Percentiles rank a stretch among this genome's conserved stretches.
These are phyloP conservation scores for Clitopilus hobsonii DNA, from an alignment of 768 basidiomycete species.

Conservation along the genomic window DNA sequence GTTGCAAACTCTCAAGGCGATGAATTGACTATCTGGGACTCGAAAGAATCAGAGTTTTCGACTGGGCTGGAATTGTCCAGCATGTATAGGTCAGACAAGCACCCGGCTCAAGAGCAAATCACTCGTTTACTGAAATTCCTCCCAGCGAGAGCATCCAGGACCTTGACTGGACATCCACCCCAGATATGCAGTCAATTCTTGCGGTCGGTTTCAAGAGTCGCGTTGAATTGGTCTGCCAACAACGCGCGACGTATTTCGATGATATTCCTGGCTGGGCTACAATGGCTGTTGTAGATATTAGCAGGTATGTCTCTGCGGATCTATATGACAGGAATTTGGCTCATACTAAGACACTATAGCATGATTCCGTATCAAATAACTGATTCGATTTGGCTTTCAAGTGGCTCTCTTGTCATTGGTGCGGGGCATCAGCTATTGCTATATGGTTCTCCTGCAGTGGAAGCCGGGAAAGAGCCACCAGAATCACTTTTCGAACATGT, in stretches of 20 bases:
- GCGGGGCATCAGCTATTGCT: slow-evolving; percentile 82
- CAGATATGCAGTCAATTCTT: slow-evolving; percentile 84
- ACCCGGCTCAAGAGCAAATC: too few relatives aligned
- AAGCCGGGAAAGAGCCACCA: slow-evolving; percentile 7
- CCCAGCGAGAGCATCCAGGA: slow-evolving; percentile 64
- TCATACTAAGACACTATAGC: slow-evolving; percentile 33
- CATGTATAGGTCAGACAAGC: slow-evolving; percentile 46
- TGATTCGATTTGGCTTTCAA: slow-evolving; percentile 89
- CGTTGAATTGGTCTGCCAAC: slow-evolving; percentile 86
- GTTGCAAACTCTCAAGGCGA: slow-evolving; percentile 54
- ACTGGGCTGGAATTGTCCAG: slow-evolving; percentile 79
- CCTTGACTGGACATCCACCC: slow-evolving; percentile 91
- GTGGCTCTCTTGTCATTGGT: slow-evolving; percentile 77
- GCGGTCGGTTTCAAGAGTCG: slow-evolving; percentile 82
- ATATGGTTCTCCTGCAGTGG: slow-evolving; percentile 48
- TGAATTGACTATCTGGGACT: slow-evolving; percentile 95
- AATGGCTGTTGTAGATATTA: slow-evolving; percentile 66
- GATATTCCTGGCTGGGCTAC: slow-evolving; percentile 75
- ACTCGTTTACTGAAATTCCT: neutral
- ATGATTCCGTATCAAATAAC: slow-evolving; percentile 74
- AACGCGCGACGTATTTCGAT: slow-evolving; percentile 89
- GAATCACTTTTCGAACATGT: slow-evolving; percentile 79
- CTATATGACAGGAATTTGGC: slow-evolving; percentile 1
- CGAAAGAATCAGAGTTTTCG: slow-evolving; percentile 88
- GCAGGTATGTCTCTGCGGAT: slow-evolving; percentile 42